A percentile compares a stretch with the other conserved stretches of the same genome.
Evolutionary conservation across 192 early-diverging fungal genomes (phyloP).

Genomic region (Diversispora eburnea): DNA sequence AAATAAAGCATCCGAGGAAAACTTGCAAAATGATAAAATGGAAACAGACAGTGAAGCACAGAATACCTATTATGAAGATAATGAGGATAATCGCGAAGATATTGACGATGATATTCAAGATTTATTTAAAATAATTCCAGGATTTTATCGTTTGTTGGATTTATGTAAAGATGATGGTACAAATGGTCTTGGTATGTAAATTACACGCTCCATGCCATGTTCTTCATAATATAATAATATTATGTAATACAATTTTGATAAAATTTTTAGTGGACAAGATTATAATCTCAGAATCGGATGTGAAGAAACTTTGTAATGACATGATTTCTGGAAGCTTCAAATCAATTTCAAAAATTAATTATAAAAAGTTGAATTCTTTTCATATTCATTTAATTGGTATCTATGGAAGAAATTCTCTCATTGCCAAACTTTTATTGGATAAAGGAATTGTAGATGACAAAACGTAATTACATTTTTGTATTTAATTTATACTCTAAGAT

Average conservation of each 20-base stretch:
- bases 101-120: not conserved
- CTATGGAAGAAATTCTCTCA: conserved; percentile 24
- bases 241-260: not conserved
- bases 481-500: no score
- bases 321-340: conserved; percentile 15
- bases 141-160: conserved; percentile 17
- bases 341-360: conserved; percentile 20
- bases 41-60: no score
- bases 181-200: conserved; percentile 22
- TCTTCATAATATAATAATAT: not conserved
- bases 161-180: conserved; percentile 23
- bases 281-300: not conserved
- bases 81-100: not conserved
- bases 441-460: not conserved
- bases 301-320: conserved; percentile 27
- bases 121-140: not conserved
- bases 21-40: no score
- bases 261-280: conserved; percentile 24
- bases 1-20: no score
- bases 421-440: conserved; percentile 20
- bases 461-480: not conserved
- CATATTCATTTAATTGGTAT: conserved; percentile 9
- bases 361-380: not conserved
- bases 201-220: not conserved
- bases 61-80: no score